phyloP scores from a whole-genome alignment of 2,329 filamentous ascomycete species.

The Penicillium freii region DNA sequence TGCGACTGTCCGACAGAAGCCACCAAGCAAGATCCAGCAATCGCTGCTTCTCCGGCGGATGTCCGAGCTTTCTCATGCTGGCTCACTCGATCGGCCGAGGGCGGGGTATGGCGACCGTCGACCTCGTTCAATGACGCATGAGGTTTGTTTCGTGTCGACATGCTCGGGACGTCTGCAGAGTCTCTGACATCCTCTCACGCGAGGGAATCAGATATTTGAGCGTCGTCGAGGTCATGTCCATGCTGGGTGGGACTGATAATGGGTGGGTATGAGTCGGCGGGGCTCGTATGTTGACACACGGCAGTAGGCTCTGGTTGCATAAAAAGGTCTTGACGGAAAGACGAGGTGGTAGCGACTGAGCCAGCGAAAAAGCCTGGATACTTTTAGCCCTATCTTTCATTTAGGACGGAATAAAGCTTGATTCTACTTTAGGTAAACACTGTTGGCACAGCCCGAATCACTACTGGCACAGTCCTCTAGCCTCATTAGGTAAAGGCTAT shows the following conservation, averaged over 20 bases:
- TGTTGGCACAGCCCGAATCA: no score
- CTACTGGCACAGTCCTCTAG: no score
- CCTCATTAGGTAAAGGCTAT: no score
- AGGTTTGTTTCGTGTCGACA: constrained; percentile 21
- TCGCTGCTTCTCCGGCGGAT: constrained; percentile 33
- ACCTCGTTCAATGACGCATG: constrained; percentile 26
- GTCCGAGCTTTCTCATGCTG: constrained; percentile 54
- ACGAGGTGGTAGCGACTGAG: constrained; percentile 52
- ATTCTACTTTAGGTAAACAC: no score
- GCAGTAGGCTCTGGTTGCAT: constrained; percentile 62
- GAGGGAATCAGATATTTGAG: constrained; percentile 45
- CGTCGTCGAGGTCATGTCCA: constrained; percentile 54
- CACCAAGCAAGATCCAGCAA: constrained; percentile 53
- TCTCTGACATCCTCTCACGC: constrained; percentile 42
- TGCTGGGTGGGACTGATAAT: constrained; percentile 52
- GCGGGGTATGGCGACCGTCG: constrained; percentile 24
- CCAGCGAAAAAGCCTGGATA: constrained; percentile 46
- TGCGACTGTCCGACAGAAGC: constrained; percentile 45
- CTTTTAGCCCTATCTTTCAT: no score
- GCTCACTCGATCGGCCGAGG: constrained; percentile 51
- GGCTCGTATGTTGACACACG: constrained; percentile 48
- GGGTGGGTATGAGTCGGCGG: constrained; percentile 40
- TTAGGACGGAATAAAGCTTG: no score
- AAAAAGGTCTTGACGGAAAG: constrained; percentile 51
- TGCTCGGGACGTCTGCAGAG: constrained; percentile 23